phyloP scores from a whole-genome alignment of 352 stramenopile species.

The Peronospora tabacina region DNA sequence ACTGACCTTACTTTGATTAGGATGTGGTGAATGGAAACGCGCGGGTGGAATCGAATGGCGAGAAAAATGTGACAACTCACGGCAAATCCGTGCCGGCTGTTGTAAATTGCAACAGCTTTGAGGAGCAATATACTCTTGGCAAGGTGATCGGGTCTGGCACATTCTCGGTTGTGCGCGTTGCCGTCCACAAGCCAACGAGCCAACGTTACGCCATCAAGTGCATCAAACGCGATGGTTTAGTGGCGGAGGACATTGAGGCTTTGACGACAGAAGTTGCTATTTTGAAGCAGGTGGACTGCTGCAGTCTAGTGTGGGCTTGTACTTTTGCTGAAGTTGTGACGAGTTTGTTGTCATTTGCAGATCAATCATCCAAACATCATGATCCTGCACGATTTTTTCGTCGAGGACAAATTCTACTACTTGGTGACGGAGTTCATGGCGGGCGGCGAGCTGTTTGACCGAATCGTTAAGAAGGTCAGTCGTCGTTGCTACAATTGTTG shows the following conservation, averaged over 20 bases:
- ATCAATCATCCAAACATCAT: constrained; percentile 92
- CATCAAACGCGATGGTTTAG: constrained; percentile 86
- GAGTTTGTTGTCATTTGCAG: constrained; percentile 23
- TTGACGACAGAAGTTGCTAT: constrained; percentile 83
- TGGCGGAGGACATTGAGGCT: constrained; percentile 78
- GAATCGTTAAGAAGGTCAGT: constrained; percentile 79
- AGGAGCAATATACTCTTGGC: constrained; percentile 79
- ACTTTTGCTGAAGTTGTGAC: constrained; percentile 1
- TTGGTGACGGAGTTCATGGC: constrained; percentile 97
- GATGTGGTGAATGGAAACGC: constrained; percentile 42
- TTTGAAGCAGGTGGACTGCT: constrained; percentile 59
- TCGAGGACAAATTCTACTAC: constrained; percentile 93
- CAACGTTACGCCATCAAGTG: constrained; percentile 89
- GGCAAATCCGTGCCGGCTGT: constrained; percentile 17
- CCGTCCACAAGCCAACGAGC: constrained; percentile 70
- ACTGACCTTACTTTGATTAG: constrained; percentile 12
- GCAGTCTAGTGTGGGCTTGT: neutral
- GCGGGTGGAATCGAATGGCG: constrained; percentile 28
- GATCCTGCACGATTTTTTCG: constrained; percentile 90
- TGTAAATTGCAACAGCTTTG: constrained; percentile 63
- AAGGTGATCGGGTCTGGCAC: constrained; percentile 86
- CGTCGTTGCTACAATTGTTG: neutral
- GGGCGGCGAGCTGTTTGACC: constrained; percentile 85
- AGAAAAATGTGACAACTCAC: constrained; percentile 23
- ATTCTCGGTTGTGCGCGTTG: constrained; percentile 85